Evolutionary conservation across 2,329 filamentous ascomycete genomes (phyloP), one percentile per base, ranked within the genome.

Genomic region (Sarocladium brachiariae): DNA sequence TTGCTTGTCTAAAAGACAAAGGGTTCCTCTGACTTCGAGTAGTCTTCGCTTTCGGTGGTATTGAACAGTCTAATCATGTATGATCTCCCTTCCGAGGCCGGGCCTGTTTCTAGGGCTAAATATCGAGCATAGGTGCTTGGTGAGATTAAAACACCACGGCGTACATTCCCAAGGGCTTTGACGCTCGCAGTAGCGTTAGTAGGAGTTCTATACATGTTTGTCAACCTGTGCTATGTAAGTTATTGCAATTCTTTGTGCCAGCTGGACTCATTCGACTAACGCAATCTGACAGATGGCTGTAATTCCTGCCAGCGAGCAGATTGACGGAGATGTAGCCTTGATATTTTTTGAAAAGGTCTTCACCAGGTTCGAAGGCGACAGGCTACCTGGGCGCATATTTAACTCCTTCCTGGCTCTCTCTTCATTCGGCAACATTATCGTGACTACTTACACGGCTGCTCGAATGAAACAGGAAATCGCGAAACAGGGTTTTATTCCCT

Each of bases 391-490:
- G 5, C 62, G 65, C 1, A 67, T 75, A 7, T 67, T 78, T 52
- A 67, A 74, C 13, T 72, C 67, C 0, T 70, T 81, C 37, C 65
- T 79, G 6, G 76, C 78, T 3, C 61, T 81, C 23, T 77, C 74
- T 2, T 74, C 71, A 21, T 67, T 81, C 46, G 77, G 78, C 0
- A 80, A 81, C 57, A 73, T 82, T 37, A 67, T 80, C 11, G 74
- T 76, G 18, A 77, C 76, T 63, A 81, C 77, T 1, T 82, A 77
- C 55, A 77, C 75, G 0, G 71, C 75, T 7, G 70, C 76, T 2
- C 67, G 76, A 53, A 72, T 81, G 16, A 80, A 81, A 58, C 78
- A 81, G 57, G 78, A 82, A 57, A 78, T 82, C 38, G 78, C 78
- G 7, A 80, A 81, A 56, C 74, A 80, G 58, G 77, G 77, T 1